A percentile compares a stretch with the other conserved stretches of the same genome.
These are phyloP conservation scores for Cercospora sp. DNA, from an alignment of 2,329 filamentous ascomycete genomes.

Conservation along the genomic window DNA sequence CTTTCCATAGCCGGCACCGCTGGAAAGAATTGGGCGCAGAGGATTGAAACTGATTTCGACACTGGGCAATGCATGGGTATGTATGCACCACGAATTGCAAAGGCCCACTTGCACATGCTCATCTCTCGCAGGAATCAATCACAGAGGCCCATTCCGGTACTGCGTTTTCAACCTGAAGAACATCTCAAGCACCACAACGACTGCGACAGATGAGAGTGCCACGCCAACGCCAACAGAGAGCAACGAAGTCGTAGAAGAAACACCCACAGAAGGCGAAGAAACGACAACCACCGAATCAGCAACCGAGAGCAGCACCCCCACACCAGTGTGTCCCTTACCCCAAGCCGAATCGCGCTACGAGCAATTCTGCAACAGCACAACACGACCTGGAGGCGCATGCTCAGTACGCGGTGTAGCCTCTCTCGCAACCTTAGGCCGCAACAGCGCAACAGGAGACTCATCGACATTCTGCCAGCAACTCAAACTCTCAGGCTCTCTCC, in stretches of 20 bases:
- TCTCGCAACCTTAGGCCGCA: neutral
- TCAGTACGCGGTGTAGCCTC: neutral
- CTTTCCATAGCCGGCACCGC: neutral
- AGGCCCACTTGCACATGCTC: neutral
- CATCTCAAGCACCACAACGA: neutral
- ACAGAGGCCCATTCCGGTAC: neutral
- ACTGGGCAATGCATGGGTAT: neutral
- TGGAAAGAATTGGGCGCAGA: neutral
- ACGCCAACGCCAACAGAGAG: neutral
- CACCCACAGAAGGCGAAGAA: neutral
- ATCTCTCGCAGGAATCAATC: neutral
- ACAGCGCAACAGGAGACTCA: neutral
- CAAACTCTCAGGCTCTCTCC: neutral
- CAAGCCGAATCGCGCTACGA: neutral
- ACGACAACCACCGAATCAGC: neutral
- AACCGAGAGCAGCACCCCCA: neutral
- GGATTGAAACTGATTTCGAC: neutral
- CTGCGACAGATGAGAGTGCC: neutral
- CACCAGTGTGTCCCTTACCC: neutral
- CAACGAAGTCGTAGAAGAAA: neutral
- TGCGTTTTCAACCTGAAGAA: neutral
- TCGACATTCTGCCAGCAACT: constrained; percentile 7
- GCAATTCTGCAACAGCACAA: neutral
- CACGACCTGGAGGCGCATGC: neutral
- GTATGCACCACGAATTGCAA: neutral